These are phyloP conservation scores for Cystofilobasidium bisporidii DNA, from an alignment of 768 basidiomycete genomes.

Conservation along the genomic window DNA sequence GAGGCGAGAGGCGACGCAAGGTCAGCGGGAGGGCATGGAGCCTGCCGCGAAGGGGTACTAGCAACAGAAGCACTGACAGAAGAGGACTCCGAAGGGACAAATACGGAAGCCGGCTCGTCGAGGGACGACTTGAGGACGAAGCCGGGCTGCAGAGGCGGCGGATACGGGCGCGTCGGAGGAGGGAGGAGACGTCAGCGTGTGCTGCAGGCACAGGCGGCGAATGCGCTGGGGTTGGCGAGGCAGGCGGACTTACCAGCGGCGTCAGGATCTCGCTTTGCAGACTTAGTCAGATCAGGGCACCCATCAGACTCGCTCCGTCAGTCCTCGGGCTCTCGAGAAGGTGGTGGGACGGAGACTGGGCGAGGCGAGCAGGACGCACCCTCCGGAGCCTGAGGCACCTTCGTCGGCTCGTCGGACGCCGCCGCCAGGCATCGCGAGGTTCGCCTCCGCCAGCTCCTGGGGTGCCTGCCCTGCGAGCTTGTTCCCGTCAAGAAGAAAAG, in stretches of 20 bases:
- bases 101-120: slow-evolving; percentile 5
- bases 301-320: too few species aligned
- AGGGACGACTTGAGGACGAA: slow-evolving; percentile 27
- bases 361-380: neutral
- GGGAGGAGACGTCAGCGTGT: neutral
- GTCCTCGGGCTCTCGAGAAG: too few species aligned
- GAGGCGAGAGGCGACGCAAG: too few species aligned
- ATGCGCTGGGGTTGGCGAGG: too few species aligned
- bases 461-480: slow-evolving; percentile 6
- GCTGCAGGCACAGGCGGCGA: too few species aligned
- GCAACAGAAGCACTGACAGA: neutral
- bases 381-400: neutral
- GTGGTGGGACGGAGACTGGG: too few species aligned
- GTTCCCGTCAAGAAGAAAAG: slow-evolving; percentile 9
- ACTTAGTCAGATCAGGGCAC: too few species aligned
- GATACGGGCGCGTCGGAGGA: neutral
- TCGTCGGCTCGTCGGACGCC: neutral
- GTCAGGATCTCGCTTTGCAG: slow-evolving; percentile 10
- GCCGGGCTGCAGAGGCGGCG: slow-evolving; percentile 11
- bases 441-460: neutral
- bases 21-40: neutral
- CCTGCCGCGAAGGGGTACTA: neutral
- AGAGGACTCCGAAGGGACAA: slow-evolving; percentile 1
- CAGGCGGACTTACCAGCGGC: neutral
- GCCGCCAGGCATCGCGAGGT: slow-evolving; percentile 14